Conservation (phyloP, 225 moss, liverwort and hornwort genomes). For the Sphagnum contortum region DNA sequence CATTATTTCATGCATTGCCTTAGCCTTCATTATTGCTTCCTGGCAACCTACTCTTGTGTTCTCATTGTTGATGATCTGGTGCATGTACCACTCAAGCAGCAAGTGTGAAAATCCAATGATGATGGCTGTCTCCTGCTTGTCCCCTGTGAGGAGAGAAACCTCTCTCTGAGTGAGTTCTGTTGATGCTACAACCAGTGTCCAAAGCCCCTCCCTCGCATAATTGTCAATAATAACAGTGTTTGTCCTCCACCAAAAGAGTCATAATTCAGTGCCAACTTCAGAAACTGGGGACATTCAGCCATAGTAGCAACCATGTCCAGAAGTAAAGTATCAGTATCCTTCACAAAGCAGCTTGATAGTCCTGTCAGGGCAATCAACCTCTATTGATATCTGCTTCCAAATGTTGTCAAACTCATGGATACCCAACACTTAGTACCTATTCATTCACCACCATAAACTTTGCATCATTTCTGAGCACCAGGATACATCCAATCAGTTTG, state of each 20-base stretch:
- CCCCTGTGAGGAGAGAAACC: constrained; percentile 13
- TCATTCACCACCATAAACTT: neutral
- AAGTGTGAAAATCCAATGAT: constrained; percentile 43
- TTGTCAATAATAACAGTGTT: constrained; percentile 26
- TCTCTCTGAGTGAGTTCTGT: constrained; percentile 17
- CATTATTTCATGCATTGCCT: constrained; percentile 15
- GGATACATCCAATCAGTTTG: too few species aligned
- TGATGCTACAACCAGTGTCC: constrained; percentile 37
- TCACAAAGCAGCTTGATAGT: constrained; percentile 28
- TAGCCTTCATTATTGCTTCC: constrained; percentile 28
- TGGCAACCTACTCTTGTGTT: constrained; percentile 20
- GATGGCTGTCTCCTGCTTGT: constrained; percentile 52
- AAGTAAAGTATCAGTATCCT: constrained; percentile 44
- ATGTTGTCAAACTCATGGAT: constrained; percentile 32
- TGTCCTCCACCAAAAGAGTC: constrained; percentile 11
- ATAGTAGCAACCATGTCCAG: constrained; percentile 14
- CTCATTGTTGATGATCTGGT: constrained; percentile 40
- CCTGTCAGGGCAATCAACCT: constrained; percentile 35
- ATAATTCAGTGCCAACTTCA: constrained; percentile 3
- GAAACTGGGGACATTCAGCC: neutral
- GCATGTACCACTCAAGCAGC: constrained; percentile 44
- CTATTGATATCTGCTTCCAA: constrained; percentile 43
- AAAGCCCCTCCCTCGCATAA: constrained; percentile 44
- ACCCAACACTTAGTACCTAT: constrained; percentile 37
- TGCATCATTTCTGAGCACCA: too few species aligned